phyloP scores from a whole-genome alignment of 371 early-diverging fungal species.

The Vavraia culicis region DNA sequence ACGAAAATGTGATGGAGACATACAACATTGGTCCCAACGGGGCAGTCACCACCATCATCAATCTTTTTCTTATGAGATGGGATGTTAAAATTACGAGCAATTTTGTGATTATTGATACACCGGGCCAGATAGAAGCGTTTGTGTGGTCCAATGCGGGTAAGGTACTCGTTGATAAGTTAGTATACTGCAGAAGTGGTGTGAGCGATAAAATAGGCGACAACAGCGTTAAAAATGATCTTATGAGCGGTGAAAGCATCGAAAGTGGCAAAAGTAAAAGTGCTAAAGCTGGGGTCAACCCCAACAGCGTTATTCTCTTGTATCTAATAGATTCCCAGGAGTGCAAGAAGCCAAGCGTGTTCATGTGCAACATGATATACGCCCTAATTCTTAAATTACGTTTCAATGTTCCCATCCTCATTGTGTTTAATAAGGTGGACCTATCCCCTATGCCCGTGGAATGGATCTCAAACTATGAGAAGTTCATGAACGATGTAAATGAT shows the following conservation, averaged over 20 bases:
- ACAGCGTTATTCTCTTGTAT: constrained; percentile 71
- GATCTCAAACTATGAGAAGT: constrained; percentile 82
- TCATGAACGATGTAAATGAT: constrained; percentile 56
- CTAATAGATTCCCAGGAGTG: constrained; percentile 83
- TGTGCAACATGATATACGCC: constrained; percentile 97
- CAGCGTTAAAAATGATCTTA: too few species aligned
- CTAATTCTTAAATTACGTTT: constrained; percentile 47
- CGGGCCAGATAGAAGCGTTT: constrained; percentile 98
- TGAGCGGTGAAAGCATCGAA: too few species aligned
- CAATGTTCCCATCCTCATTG: constrained; percentile 69
- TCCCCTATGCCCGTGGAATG: constrained; percentile 64
- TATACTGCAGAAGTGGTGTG: constrained; percentile 29
- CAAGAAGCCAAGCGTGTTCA: constrained; percentile 74
- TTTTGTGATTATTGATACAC: constrained; percentile 86
- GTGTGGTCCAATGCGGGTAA: constrained; percentile 94
- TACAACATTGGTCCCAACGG: constrained; percentile 94
- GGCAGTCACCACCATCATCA: constrained; percentile 77
- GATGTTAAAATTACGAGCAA: constrained; percentile 75
- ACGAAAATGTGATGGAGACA: constrained; percentile 92
- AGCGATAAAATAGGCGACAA: too few species aligned
- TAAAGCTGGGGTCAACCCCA: constrained; percentile 45
- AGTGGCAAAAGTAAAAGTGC: too few species aligned
- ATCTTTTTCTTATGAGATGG: constrained; percentile 81
- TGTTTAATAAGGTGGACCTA: constrained; percentile 89
- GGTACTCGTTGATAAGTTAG: constrained; percentile 72